These are phyloP conservation scores for Arthroderma sp. DNA, from an alignment of 2,329 filamentous ascomycete genomes.

Conservation along the genomic window DNA sequence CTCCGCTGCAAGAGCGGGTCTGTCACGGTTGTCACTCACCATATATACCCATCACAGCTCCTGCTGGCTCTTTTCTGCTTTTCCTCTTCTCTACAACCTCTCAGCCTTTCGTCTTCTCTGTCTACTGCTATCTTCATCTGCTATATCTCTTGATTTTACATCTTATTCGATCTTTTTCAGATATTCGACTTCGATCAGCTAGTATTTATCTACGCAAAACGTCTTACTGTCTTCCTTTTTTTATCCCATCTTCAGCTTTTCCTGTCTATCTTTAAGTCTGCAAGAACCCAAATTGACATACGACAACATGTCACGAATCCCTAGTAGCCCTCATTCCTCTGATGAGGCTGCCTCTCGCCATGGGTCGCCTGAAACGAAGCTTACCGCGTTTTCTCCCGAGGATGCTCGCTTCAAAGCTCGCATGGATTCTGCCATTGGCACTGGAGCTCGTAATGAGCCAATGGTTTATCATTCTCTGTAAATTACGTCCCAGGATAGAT, in stretches of 20 bases:
- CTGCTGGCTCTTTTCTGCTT: background rate
- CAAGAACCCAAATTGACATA: conserved; percentile 4
- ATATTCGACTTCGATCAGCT: conserved; percentile 1
- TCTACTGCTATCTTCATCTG: conserved; percentile 1
- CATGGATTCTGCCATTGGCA: conserved; percentile 11
- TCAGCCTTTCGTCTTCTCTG: background rate
- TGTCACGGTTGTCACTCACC: too few relatives aligned
- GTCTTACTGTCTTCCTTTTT: background rate
- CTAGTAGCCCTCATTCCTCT: conserved; percentile 27
- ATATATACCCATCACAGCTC: too few relatives aligned
- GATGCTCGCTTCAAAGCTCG: conserved; percentile 34
- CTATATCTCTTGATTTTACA: conserved; percentile 13
- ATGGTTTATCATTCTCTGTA: background rate
- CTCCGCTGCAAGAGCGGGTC: too few relatives aligned
- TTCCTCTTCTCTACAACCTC: background rate
- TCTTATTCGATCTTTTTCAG: background rate
- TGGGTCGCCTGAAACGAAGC: conserved; percentile 51
- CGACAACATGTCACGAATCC: conserved; percentile 17
- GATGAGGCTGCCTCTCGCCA: conserved; percentile 44
- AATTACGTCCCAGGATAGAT: conserved; percentile 3
- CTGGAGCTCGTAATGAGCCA: conserved; percentile 3
- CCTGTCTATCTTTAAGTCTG: background rate
- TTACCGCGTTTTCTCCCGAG: conserved; percentile 52
- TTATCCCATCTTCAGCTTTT: background rate
- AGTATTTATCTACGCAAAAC: background rate